phyloP scores from a whole-genome alignment of 257 asterid genomes.

The Vinca minor region DNA sequence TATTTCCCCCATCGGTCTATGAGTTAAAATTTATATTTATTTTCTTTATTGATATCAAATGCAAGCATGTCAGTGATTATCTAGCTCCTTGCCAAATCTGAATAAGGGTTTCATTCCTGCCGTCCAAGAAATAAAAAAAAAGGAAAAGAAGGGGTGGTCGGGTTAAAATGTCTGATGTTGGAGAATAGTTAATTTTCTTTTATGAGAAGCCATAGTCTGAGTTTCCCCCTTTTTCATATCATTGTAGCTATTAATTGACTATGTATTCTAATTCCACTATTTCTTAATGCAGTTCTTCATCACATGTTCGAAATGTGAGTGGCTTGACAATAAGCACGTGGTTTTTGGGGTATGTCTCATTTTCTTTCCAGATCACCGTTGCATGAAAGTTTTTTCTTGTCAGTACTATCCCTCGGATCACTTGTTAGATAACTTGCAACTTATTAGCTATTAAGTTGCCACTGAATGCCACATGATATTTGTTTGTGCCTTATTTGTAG shows the following conservation, averaged over 20 bases:
- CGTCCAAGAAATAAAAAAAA: too few relatives aligned
- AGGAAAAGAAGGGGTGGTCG: background rate
- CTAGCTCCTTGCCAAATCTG: background rate
- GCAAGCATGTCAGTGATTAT: background rate
- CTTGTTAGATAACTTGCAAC: background rate
- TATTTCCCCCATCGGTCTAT: background rate
- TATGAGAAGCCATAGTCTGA: background rate
- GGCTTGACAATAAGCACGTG: slow-evolving; percentile 97
- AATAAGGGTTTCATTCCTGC: background rate
- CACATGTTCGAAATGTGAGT: slow-evolving; percentile 88
- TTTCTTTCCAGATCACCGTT: slow-evolving; percentile 5
- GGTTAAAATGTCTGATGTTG: background rate
- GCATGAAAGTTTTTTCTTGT: background rate
- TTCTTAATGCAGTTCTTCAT: slow-evolving; percentile 63
- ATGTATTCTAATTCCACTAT: slow-evolving; percentile 10
- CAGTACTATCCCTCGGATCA: background rate
- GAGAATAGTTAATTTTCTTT: background rate
- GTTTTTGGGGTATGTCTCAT: slow-evolving; percentile 84
- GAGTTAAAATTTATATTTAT: slow-evolving; percentile 8
- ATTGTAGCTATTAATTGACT: background rate
- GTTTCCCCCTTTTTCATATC: background rate
- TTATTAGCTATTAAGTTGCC: background rate
- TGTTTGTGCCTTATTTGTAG: background rate
- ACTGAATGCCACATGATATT: background rate
- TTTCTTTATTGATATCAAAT: background rate